Evolutionary conservation across 345 rosid species (phyloP), one percentile per base, ranked within the genome.

Genomic region (Heritiera littoralis): DNA sequence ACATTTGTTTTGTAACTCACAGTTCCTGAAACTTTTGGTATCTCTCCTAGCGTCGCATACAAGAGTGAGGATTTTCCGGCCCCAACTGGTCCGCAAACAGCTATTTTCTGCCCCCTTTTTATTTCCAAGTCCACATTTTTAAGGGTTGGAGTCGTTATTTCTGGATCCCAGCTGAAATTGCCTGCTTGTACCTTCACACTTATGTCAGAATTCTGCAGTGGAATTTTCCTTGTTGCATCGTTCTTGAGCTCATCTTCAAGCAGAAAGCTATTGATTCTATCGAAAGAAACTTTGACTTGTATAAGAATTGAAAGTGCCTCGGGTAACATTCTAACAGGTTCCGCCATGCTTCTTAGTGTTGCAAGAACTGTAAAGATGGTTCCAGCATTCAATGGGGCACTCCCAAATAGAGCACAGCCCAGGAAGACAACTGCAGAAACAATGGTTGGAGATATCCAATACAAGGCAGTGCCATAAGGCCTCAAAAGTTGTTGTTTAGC

Each of bases 331-430:
- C 87, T 87, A 23, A 91, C 90, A 28, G 97, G 95, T 70, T 89
- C 95, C 54, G 83, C 77, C 89, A 94, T 89, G 69, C 84, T 81
- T 78, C 95, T 86, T 15, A 92, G 78, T 7, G 92, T 84, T 20
- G 97, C 97, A 38, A 94, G 89, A 78, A 94, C 85, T 0, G 97
- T 89, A 83, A 94, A 94, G 76, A 94, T 87, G 49, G 92, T 94
- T 65, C 93, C 84, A 54, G 94, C 95, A 66, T 94, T 83, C 58
- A 93, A 45, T 1, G 98, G 95, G 7, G 91, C 91, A 52, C 93
- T 89, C 41, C 82, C 69, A 30, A 87, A 46, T 6, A 92, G 45
- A 58, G 80, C 88, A 81, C 98, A 92, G 28, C 92, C 97, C 15
- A 89, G 18, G 77, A 93, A 93, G 30, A 89, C 79, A 54, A 86